Base-by-base conservation (phyloP, 495 filamentous ascomycete species). In the Cercophora samala region DNA sequence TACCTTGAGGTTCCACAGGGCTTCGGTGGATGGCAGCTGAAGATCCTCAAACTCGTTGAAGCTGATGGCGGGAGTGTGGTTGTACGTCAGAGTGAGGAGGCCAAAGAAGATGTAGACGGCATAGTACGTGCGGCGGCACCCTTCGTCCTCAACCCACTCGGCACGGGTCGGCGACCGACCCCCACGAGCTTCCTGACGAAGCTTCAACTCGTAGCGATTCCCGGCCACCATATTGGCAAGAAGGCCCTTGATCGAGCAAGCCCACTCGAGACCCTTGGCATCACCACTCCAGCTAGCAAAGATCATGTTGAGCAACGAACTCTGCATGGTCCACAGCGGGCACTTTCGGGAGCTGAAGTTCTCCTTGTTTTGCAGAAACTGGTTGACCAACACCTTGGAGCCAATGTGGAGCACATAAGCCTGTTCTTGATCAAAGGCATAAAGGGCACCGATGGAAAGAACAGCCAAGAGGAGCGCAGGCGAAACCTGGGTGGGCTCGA, bases 51-150 rank as follows among this genome's bases (percentile, higher is more conserved):
- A 96, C 78, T 98, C 96, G 77, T 97, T 96, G 82, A 97, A 97
- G 76, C 91, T 93, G 82, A 98, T 97, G 24, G 93, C 80, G 17
- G 96, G 96, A 2, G 94, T 97, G 78, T 98, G 95, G 78, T 99
- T 97, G 85, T 94, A 99, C 1, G 94, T 96, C 71, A 99, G 78
- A 8, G 95, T 99, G 67, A 99, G 81, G 75, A 98, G 86, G 65
- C 95, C 95, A 73, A 98, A 98, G 87, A 98, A 99, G 80, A 99
- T 93, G 79, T 98, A 98, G 64, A 98, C 94, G n/a, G 95, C 95
- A 71, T 93, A 99, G 81, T 98, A 99, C 2, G 95, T 98, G 58
- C 95, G 91, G 63, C 93, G 88, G 81, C 96, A 97, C 22, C 93
- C 93, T 75, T 99, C 95, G 74, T 99, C 95, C 74, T 95, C 92